These are phyloP conservation scores for Byssochlamys sp. DNA, from an alignment of 2,329 filamentous ascomycete genomes.

Conservation along the genomic window DNA sequence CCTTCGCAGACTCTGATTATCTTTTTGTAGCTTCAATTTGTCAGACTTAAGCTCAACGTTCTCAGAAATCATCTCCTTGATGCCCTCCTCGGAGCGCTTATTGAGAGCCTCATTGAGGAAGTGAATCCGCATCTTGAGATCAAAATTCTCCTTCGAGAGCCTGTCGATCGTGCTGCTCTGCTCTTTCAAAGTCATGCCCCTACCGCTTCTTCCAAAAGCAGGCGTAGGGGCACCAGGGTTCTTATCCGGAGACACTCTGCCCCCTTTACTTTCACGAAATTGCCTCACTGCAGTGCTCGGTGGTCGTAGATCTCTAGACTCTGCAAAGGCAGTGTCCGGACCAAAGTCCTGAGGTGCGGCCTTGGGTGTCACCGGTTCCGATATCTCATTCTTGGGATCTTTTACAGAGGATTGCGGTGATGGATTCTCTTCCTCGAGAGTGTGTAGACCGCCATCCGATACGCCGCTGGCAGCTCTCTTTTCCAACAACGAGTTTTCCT, in stretches of 20 bases:
- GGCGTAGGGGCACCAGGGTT: constrained; percentile 43
- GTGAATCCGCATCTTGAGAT: constrained; percentile 93
- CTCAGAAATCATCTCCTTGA: constrained; percentile 96
- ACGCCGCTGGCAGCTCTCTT: constrained; percentile 30
- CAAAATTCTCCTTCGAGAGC: constrained; percentile 95
- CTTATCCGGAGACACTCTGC: constrained; percentile 53
- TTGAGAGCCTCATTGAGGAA: constrained; percentile 89
- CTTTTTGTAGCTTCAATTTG: constrained; percentile 77
- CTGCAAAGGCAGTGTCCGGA: constrained; percentile 75
- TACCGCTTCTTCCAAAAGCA: constrained; percentile 47
- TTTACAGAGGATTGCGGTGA: constrained; percentile 28
- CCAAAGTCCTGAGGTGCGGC: constrained; percentile 45
- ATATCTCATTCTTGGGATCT: constrained; percentile 28
- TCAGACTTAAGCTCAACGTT: constrained; percentile 92
- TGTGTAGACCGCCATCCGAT: constrained; percentile 43
- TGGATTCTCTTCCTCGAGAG: constrained; percentile 49
- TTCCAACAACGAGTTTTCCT: constrained; percentile 37
- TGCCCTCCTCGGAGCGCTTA: constrained; percentile 85
- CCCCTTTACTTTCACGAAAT: constrained; percentile 61
- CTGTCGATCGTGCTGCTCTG: constrained; percentile 96
- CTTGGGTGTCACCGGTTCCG: constrained; percentile 61
- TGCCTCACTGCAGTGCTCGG: constrained; percentile 80
- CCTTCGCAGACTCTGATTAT: constrained; percentile 73
- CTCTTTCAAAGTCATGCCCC: constrained; percentile 82
- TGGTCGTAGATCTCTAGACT: constrained; percentile 80